Base-by-base conservation (phyloP, 108 stramenopile species). In the Pseudonitzschia pungens region DNA sequence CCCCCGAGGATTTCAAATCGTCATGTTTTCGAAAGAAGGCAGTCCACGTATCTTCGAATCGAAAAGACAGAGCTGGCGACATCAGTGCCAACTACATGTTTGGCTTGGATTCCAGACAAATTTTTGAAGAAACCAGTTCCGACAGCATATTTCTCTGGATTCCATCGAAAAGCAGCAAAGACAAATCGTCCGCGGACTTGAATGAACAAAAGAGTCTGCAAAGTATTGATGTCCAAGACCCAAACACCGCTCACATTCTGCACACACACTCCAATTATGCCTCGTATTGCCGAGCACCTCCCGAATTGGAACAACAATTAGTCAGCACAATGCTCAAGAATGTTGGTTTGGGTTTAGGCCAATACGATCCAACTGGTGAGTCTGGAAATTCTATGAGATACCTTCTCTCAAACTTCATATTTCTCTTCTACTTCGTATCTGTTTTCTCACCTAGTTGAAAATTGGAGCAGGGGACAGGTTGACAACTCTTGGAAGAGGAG, bases 211-310 rank as follows among this genome's bases (percentile, higher is more conserved):
- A 50, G n/a, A 45, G 60, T 22, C 20, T 85, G 51, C 81, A 87
- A 69, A 90, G 89, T 54, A 86, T 94, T 36, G 93, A 92, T 76
- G 72, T 94, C 14, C 66, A 81, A 29, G 87, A 94, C 75, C 84
- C 86, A 28, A 81, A 85, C 11, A 84, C 87, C 28, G 93, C 93
- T 0, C 69, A 83, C 65, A 76, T 86, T 26, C 75, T 94, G 44
- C 88, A 90, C 54, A 67, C 70, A 41, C 72, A 77, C 56, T 87
- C 82, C 10, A 70, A 71, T 22, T 93, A 97, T 73, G 79, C 94
- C 15, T 77, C 90, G 0, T 97, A 97, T 71, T 97, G 95, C 73
- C 87, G 96, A 43, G 96, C 95, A 27, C 92, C 95, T 20, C 92
- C 94, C 0, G 71, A 71, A 53, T 58, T 96, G 52, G 96, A 97